Percentiles rank a stretch among this genome's conserved stretches.
Conservation (phyloP, 768 basidiomycete species). For the Collybia nuda region DNA sequence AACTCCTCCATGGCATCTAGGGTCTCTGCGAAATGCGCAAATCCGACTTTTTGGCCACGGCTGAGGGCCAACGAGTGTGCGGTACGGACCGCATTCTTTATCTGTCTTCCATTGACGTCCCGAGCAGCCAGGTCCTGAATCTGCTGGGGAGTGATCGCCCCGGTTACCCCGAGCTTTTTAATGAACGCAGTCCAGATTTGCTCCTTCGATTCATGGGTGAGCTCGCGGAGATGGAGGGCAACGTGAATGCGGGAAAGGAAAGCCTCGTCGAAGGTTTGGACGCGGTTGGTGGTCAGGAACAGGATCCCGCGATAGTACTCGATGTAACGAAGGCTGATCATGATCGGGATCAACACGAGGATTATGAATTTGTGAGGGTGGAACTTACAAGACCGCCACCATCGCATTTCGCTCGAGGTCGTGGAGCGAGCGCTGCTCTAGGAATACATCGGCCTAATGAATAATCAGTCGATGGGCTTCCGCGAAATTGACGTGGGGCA, state of each 20-base stretch:
- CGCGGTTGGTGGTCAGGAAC: constrained; percentile 57
- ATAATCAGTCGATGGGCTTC: constrained; percentile 10
- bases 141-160: constrained; percentile 37
- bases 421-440: constrained; percentile 65
- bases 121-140: constrained; percentile 46
- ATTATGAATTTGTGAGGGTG: constrained; percentile 4
- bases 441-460: constrained; percentile 62
- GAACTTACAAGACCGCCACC: constrained; percentile 64
- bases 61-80: constrained; percentile 60
- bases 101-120: constrained; percentile 63
- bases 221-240: constrained; percentile 62
- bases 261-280: constrained; percentile 64
- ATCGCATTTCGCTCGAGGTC: constrained; percentile 69
- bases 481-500: neutral
- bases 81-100: constrained; percentile 69
- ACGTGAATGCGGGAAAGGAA: constrained; percentile 70
- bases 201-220: constrained; percentile 49
- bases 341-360: constrained; percentile 21
- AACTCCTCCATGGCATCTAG: constrained; percentile 66
- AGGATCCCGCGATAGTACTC: constrained; percentile 59
- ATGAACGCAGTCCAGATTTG: constrained; percentile 68
- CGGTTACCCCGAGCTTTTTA: constrained; percentile 37
- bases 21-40: constrained; percentile 53
- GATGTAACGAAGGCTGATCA: constrained; percentile 51
- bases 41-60: constrained; percentile 43